phyloP scores from a whole-genome alignment of 2,329 filamentous ascomycete species.

The Fonsecaea pugnacius region DNA sequence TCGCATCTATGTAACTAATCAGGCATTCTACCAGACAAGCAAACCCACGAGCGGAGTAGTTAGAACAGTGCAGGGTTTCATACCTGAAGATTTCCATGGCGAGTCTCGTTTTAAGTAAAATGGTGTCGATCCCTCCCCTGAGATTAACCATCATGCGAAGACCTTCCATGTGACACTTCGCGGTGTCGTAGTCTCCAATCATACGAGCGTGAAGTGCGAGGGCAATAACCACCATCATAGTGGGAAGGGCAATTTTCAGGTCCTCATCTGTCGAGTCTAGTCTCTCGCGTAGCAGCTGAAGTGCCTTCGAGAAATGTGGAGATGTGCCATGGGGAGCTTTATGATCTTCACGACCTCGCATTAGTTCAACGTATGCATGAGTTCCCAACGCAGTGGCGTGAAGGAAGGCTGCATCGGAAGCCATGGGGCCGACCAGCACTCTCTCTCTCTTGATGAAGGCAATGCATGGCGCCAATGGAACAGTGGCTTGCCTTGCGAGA shows the following conservation, averaged over 20 bases:
- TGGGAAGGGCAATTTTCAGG: slow-evolving; percentile 40
- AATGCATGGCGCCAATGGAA: slow-evolving; percentile 43
- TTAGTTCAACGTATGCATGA: slow-evolving; percentile 41
- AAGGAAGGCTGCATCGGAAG: slow-evolving; percentile 44
- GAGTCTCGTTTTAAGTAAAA: slow-evolving; percentile 43
- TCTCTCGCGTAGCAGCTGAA: slow-evolving; percentile 43
- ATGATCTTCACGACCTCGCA: slow-evolving; percentile 24
- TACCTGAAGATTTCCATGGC: slow-evolving; percentile 45
- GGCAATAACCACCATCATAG: slow-evolving; percentile 42
- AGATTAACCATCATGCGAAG: slow-evolving; percentile 46
- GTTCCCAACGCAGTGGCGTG: slow-evolving; percentile 45
- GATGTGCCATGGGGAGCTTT: slow-evolving; percentile 18
- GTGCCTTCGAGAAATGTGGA: slow-evolving; percentile 40
- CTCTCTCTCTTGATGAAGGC: slow-evolving; percentile 38
- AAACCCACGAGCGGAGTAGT: neutral
- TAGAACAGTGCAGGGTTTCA: neutral
- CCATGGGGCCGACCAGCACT: slow-evolving; percentile 42
- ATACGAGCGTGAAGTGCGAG: slow-evolving; percentile 43
- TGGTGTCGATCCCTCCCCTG: slow-evolving; percentile 43
- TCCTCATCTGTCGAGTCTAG: slow-evolving; percentile 18
- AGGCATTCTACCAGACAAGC: neutral
- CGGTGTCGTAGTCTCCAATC: slow-evolving; percentile 39
- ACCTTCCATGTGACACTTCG: slow-evolving; percentile 45
- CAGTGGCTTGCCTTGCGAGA: slow-evolving; percentile 43
- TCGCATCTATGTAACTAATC: slow-evolving; percentile 35